These are phyloP conservation scores for Wickerhamomyces bovis DNA, from an alignment of 805 yeast species.

Conservation along the genomic window DNA sequence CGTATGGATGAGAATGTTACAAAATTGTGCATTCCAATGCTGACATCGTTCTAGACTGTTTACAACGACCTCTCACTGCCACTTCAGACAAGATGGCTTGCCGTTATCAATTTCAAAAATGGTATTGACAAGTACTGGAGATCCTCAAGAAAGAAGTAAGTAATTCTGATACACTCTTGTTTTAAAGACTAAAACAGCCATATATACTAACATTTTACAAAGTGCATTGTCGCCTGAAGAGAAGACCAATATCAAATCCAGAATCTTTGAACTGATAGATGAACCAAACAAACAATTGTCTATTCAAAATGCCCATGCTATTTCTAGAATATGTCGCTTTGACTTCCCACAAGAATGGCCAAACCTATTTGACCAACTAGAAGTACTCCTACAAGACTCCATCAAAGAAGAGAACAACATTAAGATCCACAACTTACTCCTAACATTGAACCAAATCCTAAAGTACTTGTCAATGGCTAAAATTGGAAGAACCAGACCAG, in stretches of 20 bases:
- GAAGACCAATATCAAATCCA: slow-evolving; percentile 52
- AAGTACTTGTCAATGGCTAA: slow-evolving; percentile 70
- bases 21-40: not conserved
- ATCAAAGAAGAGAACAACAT: slow-evolving; percentile 40
- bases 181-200: too few species aligned
- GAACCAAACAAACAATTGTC: slow-evolving; percentile 72
- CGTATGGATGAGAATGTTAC: slow-evolving; percentile 1
- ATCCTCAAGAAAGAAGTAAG: slow-evolving; percentile 46
- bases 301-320: slow-evolving; percentile 79
- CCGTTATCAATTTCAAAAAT: slow-evolving; percentile 82
- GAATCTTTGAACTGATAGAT: slow-evolving; percentile 52
- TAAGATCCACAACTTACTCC: slow-evolving; percentile 54
- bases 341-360: slow-evolving; percentile 94
- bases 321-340: slow-evolving; percentile 68
- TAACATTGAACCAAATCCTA: slow-evolving; percentile 70
- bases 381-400: slow-evolving; percentile 37
- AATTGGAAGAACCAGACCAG: slow-evolving; percentile 77
- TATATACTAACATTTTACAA: not conserved
- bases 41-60: slow-evolving; percentile 31
- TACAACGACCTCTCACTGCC: slow-evolving; percentile 57
- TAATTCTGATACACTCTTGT: slow-evolving; percentile 6
- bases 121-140: slow-evolving; percentile 87
- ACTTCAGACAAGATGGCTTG: slow-evolving; percentile 74
- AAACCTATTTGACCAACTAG: slow-evolving; percentile 59
- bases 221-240: slow-evolving; percentile 56